These are phyloP conservation scores for Silene uniflora DNA, from an alignment of 148 eudicot species.

Conservation along the genomic window DNA sequence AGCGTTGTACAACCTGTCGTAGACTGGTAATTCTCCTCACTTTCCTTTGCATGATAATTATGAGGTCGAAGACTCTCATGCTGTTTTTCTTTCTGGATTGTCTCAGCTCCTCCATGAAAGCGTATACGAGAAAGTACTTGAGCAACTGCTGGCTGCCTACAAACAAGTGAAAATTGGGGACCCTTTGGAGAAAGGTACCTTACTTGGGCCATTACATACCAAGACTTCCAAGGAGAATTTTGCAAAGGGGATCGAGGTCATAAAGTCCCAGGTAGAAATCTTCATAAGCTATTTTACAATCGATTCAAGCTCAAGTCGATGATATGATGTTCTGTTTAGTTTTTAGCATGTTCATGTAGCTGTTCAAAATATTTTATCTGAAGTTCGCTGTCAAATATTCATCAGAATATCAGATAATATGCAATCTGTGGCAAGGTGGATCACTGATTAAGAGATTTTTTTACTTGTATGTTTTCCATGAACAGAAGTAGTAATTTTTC, in stretches of 20 bases:
- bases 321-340: neutral
- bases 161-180: constrained; percentile 94
- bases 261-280: constrained; percentile 76
- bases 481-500: neutral
- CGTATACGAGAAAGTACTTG: constrained; percentile 64
- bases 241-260: constrained; percentile 67
- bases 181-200: constrained; percentile 79
- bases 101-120: constrained; percentile 75
- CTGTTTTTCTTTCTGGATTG: constrained; percentile 6
- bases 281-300: constrained; percentile 9
- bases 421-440: neutral
- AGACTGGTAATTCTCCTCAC: constrained; percentile 59
- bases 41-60: neutral
- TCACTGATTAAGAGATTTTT: neutral
- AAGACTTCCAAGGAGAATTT: constrained; percentile 70
- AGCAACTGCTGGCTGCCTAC: constrained; percentile 63
- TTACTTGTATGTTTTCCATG: neutral
- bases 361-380: neutral
- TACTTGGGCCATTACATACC: constrained; percentile 96
- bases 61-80: neutral
- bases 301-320: neutral
- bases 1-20: constrained; percentile 97
- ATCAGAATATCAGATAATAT: neutral
- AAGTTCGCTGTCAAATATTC: neutral
- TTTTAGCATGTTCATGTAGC: neutral